A percentile compares a stretch with the other conserved stretches of the same genome.
These are phyloP conservation scores for Actinidia arguta DNA, from an alignment of 179 eudicot species.

Conservation along the genomic window DNA sequence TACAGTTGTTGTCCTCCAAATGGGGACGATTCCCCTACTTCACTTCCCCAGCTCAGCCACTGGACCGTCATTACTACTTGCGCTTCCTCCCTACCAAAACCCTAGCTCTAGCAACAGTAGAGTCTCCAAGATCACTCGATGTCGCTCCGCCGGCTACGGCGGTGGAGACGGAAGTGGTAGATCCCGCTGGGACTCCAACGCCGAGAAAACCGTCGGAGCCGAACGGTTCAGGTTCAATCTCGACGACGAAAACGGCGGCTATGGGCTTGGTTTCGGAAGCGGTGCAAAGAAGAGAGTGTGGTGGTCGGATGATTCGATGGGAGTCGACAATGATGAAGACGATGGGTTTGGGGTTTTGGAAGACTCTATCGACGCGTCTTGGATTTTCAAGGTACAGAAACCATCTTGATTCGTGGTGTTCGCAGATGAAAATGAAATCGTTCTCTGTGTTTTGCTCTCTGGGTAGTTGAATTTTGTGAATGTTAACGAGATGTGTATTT, in stretches of 20 bases:
- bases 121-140: not conserved
- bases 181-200: conserved; percentile 31
- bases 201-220: conserved; percentile 19
- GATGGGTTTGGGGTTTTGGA: conserved; percentile 44
- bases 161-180: conserved; percentile 16
- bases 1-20: too few relatives aligned
- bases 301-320: conserved; percentile 55
- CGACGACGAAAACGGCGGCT: conserved; percentile 26
- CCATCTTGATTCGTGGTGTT: not conserved
- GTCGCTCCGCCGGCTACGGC: conserved; percentile 6
- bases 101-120: not conserved
- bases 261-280: conserved; percentile 29
- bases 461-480: not conserved
- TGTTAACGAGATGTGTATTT: not conserved
- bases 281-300: conserved; percentile 47
- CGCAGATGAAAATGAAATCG: not conserved
- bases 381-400: conserved; percentile 46
- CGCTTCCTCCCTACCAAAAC: not conserved
- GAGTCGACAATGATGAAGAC: conserved; percentile 27
- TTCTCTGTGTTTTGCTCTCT: not conserved
- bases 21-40: conserved; percentile 15
- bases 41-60: conserved; percentile 3
- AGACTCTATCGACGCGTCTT: conserved; percentile 36
- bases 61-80: not conserved
- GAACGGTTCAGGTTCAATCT: conserved; percentile 34